Evolutionary conservation across 306 rosid genomes (phyloP).

Genomic region (Inga laurina): DNA sequence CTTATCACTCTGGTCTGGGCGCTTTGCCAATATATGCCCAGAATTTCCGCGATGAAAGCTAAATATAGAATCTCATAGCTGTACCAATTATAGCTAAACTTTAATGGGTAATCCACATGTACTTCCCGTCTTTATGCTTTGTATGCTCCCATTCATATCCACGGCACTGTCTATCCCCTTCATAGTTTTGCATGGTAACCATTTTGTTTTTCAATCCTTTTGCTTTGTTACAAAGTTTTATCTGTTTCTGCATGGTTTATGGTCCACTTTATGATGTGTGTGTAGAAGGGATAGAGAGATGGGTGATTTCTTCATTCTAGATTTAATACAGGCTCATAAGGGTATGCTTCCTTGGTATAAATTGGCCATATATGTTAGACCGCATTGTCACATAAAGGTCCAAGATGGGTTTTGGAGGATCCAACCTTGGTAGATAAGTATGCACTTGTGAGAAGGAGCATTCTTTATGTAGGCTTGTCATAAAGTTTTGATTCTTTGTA

Average conservation of each 20-base stretch:
- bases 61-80: background rate
- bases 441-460: constrained; percentile 13
- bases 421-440: background rate
- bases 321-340: background rate
- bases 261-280: background rate
- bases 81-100: background rate
- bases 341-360: background rate
- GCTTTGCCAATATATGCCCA: background rate
- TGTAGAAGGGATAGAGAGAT: too few relatives aligned
- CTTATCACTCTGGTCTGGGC: background rate
- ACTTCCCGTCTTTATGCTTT: constrained; percentile 9
- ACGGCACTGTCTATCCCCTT: constrained; percentile 53
- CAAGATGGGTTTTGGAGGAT: constrained; percentile 1
- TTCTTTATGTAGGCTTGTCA: background rate
- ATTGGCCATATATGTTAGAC: background rate
- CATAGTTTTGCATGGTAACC: constrained; percentile 60
- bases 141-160: constrained; percentile 31
- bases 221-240: background rate
- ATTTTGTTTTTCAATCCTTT: background rate
- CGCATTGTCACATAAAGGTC: background rate
- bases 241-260: constrained; percentile 4
- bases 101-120: constrained; percentile 37
- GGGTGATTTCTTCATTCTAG: too few relatives aligned
- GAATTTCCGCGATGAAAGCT: background rate
- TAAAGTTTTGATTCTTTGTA: constrained; percentile 25